Base-by-base conservation (phyloP, 208 protist genomes). In the Zelonia costaricensis region DNA sequence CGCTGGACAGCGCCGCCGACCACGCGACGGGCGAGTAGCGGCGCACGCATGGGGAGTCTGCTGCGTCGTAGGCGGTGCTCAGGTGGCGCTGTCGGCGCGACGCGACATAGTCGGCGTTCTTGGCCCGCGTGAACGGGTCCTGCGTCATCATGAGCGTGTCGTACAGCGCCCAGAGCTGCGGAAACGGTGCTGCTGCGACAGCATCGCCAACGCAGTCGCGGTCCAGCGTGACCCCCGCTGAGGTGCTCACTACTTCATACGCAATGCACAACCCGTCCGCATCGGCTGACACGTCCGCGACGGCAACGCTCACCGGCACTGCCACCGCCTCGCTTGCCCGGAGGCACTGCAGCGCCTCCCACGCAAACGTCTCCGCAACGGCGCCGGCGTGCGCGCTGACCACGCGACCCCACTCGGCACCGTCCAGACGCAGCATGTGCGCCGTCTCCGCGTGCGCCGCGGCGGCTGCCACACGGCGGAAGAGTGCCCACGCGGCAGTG, bases 141-240 rank as follows among this genome's bases (percentile, higher is more conserved):
- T 27, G 44, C 4, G 51, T 28, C 30, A 57, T 6, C 31, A 69
- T 61, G 13, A 76, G 38, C 5, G 23, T 25, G 38, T 72, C 55
- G 45, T 82, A 70, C 25, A 82, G 31, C 36, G 56, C 54, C 76
- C 70, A 74, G 35, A 82, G 33, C 16, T 64, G 53, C 5, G 72
- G 61, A 40, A 73, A 82, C 23, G 54, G 8, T 57, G 72, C 54
- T 27, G 59, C 44, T 33, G 59, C 40, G n/a, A 78, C 38, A 28
- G 28, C 46, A 3, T 62, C 40, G 8, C 46, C 46, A 3, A 78
- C 58, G 3, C 43, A 58, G 23, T 23, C 23, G n/a, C 66, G 49
- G 31, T 62, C 57, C 10, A 66, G 44, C 4, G 43, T 16, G 6
- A 9, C 18, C 2, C 33, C 43, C 8, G 5, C 22, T 1, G 27